These are phyloP conservation scores for Zelopaecilomyces penicillatus DNA, from an alignment of 2,329 filamentous ascomycete genomes.

Conservation along the genomic window DNA sequence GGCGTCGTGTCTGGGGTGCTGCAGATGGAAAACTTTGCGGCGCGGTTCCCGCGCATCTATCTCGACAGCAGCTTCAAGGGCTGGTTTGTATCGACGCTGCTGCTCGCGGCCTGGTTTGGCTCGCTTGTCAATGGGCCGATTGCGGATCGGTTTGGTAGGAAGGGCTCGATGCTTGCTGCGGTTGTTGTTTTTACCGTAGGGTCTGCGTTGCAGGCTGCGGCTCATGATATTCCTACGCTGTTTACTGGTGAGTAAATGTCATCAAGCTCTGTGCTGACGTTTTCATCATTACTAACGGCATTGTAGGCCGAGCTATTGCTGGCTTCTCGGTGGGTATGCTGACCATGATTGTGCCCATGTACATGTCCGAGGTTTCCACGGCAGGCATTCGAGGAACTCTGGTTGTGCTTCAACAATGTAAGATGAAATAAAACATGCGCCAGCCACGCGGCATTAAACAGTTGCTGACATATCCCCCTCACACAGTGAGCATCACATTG, in stretches of 20 bases:
- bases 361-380: constrained; percentile 40
- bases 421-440: constrained; percentile 1
- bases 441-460: not conserved
- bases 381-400: constrained; percentile 40
- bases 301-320: constrained; percentile 32
- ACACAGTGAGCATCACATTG: constrained; percentile 27
- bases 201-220: constrained; percentile 35
- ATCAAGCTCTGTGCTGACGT: not conserved
- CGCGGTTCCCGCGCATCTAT: constrained; percentile 25
- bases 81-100: constrained; percentile 43
- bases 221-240: constrained; percentile 30
- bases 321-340: constrained; percentile 35
- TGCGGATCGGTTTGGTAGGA: constrained; percentile 26
- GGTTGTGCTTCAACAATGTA: constrained; percentile 33
- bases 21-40: constrained; percentile 35
- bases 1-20: constrained; percentile 39
- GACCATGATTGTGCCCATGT: constrained; percentile 33
- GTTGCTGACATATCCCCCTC: not conserved
- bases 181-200: constrained; percentile 31
- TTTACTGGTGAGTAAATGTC: constrained; percentile 23
- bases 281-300: not conserved
- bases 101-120: constrained; percentile 41
- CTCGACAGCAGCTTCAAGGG: constrained; percentile 39
- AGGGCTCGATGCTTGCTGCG: constrained; percentile 27
- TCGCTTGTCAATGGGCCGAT: constrained; percentile 35